Evolutionary conservation across 495 filamentous ascomycete genomes (phyloP), one percentile per base, ranked within the genome.

Genomic region (Penicillium mononematosum): DNA sequence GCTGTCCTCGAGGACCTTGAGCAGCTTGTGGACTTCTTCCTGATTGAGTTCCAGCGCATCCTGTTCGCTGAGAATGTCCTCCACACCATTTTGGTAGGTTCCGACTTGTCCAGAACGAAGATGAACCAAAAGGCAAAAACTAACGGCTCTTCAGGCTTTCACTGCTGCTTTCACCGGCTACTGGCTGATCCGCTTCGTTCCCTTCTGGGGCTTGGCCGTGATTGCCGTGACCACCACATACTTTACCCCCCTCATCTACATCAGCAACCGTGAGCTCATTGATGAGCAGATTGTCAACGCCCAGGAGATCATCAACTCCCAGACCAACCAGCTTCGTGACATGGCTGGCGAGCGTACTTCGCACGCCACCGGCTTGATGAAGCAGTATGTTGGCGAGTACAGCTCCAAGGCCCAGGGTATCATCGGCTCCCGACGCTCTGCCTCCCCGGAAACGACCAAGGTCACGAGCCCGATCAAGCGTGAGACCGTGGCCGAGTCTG

Each of bases 1-100:
- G 75, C 80, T 52, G 66, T 91, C 16, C 79, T 92, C 50, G 92
- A 91, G 59, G 94, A 98, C 67, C 69, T 93, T 31, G 88, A 93
- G 70, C 92, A 97, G 73, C 79, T 99, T 47, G 75, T 92, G 75
- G 96, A 99, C 82, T 99, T 99, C 77, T 91, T 97, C 75, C 81
- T 96, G 61, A 91, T 99, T 60, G 94, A 99, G 77, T 86, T 90
- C 70, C 94, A 99, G 82, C 86, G 95, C 57, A 83, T 99, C 65
- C 63, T 98, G 52, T 99, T 96, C 63, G 94, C 87, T 50, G 94
- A 99, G 85, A 98, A 98, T 67, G 78, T 96, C 48, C 78, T 83
- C 54, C 86, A 84, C 61, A 96, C 94, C 2, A 71, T 84, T 74
- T 85, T 84, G 58, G 92, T 97, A 85, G 75, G 91, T 53, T 19